Evolutionary conservation across 2,329 filamentous ascomycete genomes (phyloP), one percentile per base, ranked within the genome.

Genomic region (Colletotrichum sp.): DNA sequence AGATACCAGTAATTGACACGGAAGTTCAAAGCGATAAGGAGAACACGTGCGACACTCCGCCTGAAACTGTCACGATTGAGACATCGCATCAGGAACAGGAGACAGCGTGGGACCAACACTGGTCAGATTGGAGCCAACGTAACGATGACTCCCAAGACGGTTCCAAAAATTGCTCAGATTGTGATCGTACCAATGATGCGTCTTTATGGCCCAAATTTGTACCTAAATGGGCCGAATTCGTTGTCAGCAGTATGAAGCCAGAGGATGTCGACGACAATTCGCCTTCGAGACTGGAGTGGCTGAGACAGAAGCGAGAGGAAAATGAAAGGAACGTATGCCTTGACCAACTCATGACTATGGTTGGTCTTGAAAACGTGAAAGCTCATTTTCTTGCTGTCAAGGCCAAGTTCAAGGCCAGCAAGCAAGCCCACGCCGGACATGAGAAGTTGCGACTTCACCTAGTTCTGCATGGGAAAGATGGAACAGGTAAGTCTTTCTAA

Each of bases 261-360:
- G 82, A 83, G 55, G 79, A 82, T 12, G 79, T 81, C 64, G 78
- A 81, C 52, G 82, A 83, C 48, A 82, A 91, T 24, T 85, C 86
- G 10, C 89, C 91, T 5, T 79, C 82, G 1, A 78, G 81, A 34
- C 68, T 81, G 30, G 83, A 84, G 69, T 84, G 83, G 83, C 60
- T 83, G n/a, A 78, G 82, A 28, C 83, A 82, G 60, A 84, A 84
- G 78, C 92, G 91, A 76, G 77, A 84, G 4, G 86, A 90, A 69
- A 85, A 85, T 26, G 87, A 87, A 1, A 79, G 82, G 14, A 93
- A 92, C 75, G 80, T 84, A n/a, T 85, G 88, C 3, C 83, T 94
- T 2, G 92, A 94, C 78, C 78, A 84, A 0, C 80, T 94, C 30
- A 93, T 94, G 89, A 83, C 84, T 2, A 89, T 94, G 87, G 89